A percentile compares a stretch with the other conserved stretches of the same genome.
Evolutionary conservation across 495 filamentous ascomycete species (phyloP).

Genomic region (Hypoxylon fuscum): DNA sequence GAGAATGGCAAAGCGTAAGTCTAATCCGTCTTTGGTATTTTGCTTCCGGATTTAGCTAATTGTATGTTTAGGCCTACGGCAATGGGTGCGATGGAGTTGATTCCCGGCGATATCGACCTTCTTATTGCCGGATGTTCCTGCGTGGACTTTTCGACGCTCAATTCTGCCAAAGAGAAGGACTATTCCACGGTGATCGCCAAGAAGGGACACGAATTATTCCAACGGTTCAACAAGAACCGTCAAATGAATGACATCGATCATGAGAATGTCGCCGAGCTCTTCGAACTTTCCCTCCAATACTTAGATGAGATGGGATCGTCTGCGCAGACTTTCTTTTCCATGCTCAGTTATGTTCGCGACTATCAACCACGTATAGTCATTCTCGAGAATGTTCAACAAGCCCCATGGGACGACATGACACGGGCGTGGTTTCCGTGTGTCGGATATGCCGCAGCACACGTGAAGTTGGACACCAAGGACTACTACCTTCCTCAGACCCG

Average conservation of each 20-base stretch:
- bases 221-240: background rate
- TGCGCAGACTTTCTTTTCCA: slow-evolving; percentile 71
- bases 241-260: background rate
- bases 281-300: slow-evolving; percentile 27
- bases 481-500: slow-evolving; percentile 86
- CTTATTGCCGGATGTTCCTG: slow-evolving; percentile 81
- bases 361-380: slow-evolving; percentile 72
- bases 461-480: slow-evolving; percentile 72
- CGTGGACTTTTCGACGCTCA: slow-evolving; percentile 74
- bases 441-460: slow-evolving; percentile 62
- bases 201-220: background rate
- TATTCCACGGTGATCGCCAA: background rate
- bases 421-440: slow-evolving; percentile 55
- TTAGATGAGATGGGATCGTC: slow-evolving; percentile 71
- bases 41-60: slow-evolving; percentile 19
- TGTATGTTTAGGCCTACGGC: slow-evolving; percentile 68
- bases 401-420: slow-evolving; percentile 69
- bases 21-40: slow-evolving; percentile 30
- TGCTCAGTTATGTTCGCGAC: slow-evolving; percentile 64
- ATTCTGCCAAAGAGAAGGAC: slow-evolving; percentile 52
- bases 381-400: slow-evolving; percentile 75
- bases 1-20: slow-evolving; percentile 64
- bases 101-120: slow-evolving; percentile 72
- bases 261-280: background rate
- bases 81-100: slow-evolving; percentile 65